Conservation (phyloP, 768 basidiomycete species). For the Termitomyces sp. region DNA sequence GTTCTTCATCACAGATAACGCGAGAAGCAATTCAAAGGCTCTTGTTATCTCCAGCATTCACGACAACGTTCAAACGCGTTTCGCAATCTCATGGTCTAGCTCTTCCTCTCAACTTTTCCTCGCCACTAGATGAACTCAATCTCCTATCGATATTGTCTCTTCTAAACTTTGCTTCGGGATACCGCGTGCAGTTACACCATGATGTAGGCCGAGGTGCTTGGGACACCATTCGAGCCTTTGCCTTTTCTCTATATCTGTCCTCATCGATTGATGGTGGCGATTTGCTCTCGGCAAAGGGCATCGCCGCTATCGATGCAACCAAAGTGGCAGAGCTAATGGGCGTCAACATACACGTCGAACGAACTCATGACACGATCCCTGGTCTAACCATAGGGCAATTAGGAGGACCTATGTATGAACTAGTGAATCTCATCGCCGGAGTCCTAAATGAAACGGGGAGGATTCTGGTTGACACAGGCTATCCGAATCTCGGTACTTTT, state of each 20-base stretch:
- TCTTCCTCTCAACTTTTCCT: conserved; percentile 77
- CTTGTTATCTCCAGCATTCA: conserved; percentile 60
- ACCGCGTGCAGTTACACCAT: conserved; percentile 65
- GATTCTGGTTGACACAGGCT: conserved; percentile 53
- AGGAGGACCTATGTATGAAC: conserved; percentile 66
- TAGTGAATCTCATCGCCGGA: conserved; percentile 60
- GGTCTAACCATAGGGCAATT: conserved; percentile 73
- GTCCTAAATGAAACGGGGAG: conserved; percentile 71
- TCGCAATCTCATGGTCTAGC: conserved; percentile 63
- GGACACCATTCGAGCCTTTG: conserved; percentile 74
- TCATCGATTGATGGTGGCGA: conserved; percentile 53
- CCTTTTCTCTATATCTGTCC: conserved; percentile 67
- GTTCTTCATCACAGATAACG: conserved; percentile 41
- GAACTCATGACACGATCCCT: conserved; percentile 59
- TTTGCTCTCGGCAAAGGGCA: conserved; percentile 61
- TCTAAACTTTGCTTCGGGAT: conserved; percentile 82
- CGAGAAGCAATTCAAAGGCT: conserved; percentile 53
- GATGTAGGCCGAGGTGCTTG: conserved; percentile 77
- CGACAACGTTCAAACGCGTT: conserved; percentile 53
- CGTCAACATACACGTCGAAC: conserved; percentile 64
- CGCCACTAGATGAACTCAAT: conserved; percentile 71
- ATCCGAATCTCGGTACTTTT: conserved; percentile 69
- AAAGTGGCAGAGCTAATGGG: conserved; percentile 73
- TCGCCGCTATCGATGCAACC: conserved; percentile 44
- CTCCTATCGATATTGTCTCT: conserved; percentile 72